A percentile compares a stretch with the other conserved stretches of the same genome.
These are phyloP conservation scores for Panaeolus cyanescens DNA, from an alignment of 768 basidiomycete species.

Conservation along the genomic window DNA sequence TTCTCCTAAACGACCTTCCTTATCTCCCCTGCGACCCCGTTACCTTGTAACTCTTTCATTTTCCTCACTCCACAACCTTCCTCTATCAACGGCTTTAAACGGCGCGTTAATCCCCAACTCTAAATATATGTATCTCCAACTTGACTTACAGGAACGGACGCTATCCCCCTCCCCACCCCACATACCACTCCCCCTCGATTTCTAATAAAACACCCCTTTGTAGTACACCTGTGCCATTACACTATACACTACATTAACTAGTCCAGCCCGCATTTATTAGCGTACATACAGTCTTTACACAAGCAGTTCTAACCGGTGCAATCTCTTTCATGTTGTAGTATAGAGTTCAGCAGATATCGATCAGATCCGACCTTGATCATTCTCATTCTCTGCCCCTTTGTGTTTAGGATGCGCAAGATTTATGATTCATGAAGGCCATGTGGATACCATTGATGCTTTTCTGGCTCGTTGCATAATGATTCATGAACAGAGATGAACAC, in stretches of 20 bases:
- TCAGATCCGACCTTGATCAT: neutral
- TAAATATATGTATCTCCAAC: neutral
- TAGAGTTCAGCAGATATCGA: neutral
- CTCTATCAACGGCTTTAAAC: neutral
- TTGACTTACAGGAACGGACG: neutral
- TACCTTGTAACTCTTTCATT: neutral
- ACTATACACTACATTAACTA: conserved; percentile 2
- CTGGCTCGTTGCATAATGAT: no score
- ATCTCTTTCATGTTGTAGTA: neutral
- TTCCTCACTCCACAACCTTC: neutral
- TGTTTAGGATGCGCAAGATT: no score
- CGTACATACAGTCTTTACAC: conserved; percentile 3
- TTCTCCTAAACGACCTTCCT: neutral
- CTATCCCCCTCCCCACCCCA: neutral
- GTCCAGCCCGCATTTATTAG: neutral
- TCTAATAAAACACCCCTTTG: neutral
- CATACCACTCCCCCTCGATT: neutral
- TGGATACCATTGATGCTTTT: no score
- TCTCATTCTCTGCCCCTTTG: neutral
- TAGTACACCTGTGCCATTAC: neutral
- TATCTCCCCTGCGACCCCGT: neutral
- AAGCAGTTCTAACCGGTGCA: neutral
- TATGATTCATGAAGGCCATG: no score
- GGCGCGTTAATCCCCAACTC: neutral
- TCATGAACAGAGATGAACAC: no score